Conservation (phyloP, 306 rosid genomes). For the Hippophae rhamnoides region DNA sequence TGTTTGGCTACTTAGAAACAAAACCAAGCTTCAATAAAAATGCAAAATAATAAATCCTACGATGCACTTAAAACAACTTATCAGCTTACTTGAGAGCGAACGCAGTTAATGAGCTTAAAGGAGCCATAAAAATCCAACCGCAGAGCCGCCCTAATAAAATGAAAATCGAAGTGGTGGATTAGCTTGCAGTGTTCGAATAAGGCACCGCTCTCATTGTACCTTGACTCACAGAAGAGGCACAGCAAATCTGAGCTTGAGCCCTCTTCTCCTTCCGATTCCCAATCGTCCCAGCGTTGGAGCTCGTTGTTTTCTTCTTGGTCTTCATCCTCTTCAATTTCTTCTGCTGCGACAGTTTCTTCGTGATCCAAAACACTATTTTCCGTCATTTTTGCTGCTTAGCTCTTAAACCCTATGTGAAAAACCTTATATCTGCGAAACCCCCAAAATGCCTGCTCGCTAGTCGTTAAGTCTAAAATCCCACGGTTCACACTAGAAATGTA, state of each 20-base stretch:
- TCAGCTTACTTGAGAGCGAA: conserved; percentile 51
- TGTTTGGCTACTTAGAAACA: no score
- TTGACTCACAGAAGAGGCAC: conserved; percentile 71
- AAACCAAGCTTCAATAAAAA: no score
- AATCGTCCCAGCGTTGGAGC: conserved; percentile 45
- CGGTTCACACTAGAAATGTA: no score
- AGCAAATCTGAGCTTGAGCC: conserved; percentile 29
- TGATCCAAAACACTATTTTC: not conserved
- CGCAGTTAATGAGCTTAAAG: conserved; percentile 69
- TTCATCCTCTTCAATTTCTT: conserved; percentile 1
- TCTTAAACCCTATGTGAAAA: no score
- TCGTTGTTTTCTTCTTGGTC: conserved; percentile 20
- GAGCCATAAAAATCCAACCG: conserved; percentile 64
- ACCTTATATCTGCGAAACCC: no score
- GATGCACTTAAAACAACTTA: no score
- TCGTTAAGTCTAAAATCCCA: no score
- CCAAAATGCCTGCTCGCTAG: no score
- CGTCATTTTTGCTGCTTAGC: no score
- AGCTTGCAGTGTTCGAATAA: conserved; percentile 56
- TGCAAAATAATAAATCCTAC: not conserved
- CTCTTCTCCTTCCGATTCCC: conserved; percentile 45
- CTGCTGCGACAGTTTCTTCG: not conserved
- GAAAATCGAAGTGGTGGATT: conserved; percentile 60
- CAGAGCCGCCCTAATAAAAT: conserved; percentile 23
- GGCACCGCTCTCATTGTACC: conserved; percentile 24